phyloP scores from a whole-genome alignment of 2,329 filamentous ascomycete genomes.

The Diaporthe helianthi region DNA sequence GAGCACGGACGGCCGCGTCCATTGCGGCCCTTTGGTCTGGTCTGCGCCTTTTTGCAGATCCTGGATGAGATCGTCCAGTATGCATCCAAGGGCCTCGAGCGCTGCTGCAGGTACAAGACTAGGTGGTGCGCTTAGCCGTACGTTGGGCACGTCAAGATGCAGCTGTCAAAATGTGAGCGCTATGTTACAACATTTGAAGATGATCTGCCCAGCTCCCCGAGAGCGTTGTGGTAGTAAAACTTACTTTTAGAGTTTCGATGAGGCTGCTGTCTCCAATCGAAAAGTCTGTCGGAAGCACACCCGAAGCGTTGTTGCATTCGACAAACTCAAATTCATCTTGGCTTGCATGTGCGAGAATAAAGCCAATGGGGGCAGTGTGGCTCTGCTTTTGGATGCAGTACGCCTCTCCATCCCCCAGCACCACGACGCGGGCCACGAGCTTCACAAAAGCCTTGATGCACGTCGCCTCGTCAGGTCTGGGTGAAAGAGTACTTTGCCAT shows the following conservation, averaged over 20 bases:
- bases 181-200: background rate
- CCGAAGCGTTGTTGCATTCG: constrained; percentile 2
- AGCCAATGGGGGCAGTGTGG: constrained; percentile 2
- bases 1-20: constrained; percentile 25
- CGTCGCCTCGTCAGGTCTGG: constrained; percentile 21
- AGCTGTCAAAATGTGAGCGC: background rate
- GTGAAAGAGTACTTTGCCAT: constrained; percentile 30
- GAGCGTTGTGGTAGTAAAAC: background rate
- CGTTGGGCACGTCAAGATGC: constrained; percentile 6
- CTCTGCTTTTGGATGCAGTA: constrained; percentile 30
- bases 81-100: constrained; percentile 22
- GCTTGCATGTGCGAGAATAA: constrained; percentile 22
- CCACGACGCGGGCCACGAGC: constrained; percentile 31
- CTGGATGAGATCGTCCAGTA: constrained; percentile 24
- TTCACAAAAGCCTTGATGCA: constrained; percentile 30
- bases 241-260: constrained; percentile 13
- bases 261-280: constrained; percentile 30
- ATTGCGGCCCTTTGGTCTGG: background rate
- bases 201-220: background rate
- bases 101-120: constrained; percentile 26
- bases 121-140: constrained; percentile 11
- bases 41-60: constrained; percentile 5
- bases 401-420: constrained; percentile 30
- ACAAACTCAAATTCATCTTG: constrained; percentile 4
- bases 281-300: constrained; percentile 31